Percentiles rank a stretch among this genome's conserved stretches.
Evolutionary conservation across 495 filamentous ascomycete genomes (phyloP).

Genomic region (Cryomyces minteri): DNA sequence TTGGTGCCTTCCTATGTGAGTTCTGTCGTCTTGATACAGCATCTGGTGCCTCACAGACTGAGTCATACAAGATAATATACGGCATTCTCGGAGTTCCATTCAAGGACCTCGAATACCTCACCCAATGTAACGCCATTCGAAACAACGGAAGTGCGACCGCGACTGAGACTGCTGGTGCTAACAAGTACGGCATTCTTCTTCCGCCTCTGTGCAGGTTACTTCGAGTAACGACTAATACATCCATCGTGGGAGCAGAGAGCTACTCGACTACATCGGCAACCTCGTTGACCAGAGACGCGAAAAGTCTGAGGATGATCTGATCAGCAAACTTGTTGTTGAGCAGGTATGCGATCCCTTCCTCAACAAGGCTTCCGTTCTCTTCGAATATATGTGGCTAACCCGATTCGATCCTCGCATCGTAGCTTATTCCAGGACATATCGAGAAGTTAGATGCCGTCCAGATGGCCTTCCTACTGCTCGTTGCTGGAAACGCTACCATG

Average conservation of each 20-base stretch:
- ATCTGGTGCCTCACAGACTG: neutral
- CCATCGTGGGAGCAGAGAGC: slow-evolving; percentile 10
- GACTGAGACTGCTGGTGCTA: slow-evolving; percentile 22
- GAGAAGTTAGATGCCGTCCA: slow-evolving; percentile 21
- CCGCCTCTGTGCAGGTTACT: neutral
- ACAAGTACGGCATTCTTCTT: slow-evolving; percentile 10
- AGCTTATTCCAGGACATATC: slow-evolving; percentile 19
- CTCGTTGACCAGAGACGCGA: slow-evolving; percentile 21
- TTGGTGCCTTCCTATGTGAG: slow-evolving; percentile 24
- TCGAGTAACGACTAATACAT: neutral
- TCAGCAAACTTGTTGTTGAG: slow-evolving; percentile 23
- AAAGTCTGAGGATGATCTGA: slow-evolving; percentile 22
- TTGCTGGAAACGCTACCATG: slow-evolving; percentile 30
- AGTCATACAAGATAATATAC: slow-evolving; percentile 24
- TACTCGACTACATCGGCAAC: slow-evolving; percentile 21
- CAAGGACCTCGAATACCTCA: slow-evolving; percentile 25
- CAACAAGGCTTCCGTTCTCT: too few species aligned
- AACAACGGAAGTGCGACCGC: slow-evolving; percentile 25
- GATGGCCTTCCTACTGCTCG: slow-evolving; percentile 27
- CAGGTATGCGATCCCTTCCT: slow-evolving; percentile 10
- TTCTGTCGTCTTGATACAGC: neutral
- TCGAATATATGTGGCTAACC: neutral
- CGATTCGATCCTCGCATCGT: neutral
- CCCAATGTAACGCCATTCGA: slow-evolving; percentile 23
- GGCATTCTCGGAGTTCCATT: slow-evolving; percentile 27